Base-by-base conservation (phyloP, 163 green algal genomes). In the Prototheca stagnorum region DNA sequence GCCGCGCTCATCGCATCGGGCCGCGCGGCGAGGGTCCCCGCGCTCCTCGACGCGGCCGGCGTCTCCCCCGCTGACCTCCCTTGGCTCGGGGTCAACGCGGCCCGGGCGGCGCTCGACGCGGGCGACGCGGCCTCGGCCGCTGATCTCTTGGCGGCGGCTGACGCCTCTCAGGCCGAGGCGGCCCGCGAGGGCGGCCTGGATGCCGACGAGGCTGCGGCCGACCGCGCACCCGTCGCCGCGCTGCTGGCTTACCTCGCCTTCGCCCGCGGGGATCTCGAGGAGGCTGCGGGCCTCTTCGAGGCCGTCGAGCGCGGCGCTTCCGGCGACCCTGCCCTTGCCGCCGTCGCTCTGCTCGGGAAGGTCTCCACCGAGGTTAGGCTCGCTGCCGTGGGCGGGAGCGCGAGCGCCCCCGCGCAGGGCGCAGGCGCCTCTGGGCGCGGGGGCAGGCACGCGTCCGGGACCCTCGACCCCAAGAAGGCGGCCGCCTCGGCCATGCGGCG, bases 71-170 rank as follows among this genome's bases (percentile, higher is more conserved):
- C 56, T 16, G 80, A 89, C 42, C 70, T 65, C 47, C 92, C 90
- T 61, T 87, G 96, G 59, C 24, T 90, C 2, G 83, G 70, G 6
- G 96, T 83, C 69, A 96, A 96, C 67, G 49, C 57, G n/a, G 80
- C 85, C 15, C 92, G 81, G 55, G 76, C 56, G 15, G 52, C 80
- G n/a, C 39, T 89, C 29, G 64, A 73, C 29, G 5, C 21, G 4
- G 77, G 75, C 14, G 51, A 81, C 11, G 47, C 77, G 20, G 46
- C 40, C 3, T 59, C 36, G 16, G 86, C 86, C 20, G 69, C 88
- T 55, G 67, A 80, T 28, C 61, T 47, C 35, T 46, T 70, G 53
- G 31, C 39, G 50, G 36, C 62, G 36, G 53, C 60, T 19, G 20
- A 54, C 43, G 39, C 44, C 3, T 11, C 70, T 81, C 86, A 85